Evolutionary conservation across 257 asterid species (phyloP).

Genomic region (Ocimum tenuiflorum): DNA sequence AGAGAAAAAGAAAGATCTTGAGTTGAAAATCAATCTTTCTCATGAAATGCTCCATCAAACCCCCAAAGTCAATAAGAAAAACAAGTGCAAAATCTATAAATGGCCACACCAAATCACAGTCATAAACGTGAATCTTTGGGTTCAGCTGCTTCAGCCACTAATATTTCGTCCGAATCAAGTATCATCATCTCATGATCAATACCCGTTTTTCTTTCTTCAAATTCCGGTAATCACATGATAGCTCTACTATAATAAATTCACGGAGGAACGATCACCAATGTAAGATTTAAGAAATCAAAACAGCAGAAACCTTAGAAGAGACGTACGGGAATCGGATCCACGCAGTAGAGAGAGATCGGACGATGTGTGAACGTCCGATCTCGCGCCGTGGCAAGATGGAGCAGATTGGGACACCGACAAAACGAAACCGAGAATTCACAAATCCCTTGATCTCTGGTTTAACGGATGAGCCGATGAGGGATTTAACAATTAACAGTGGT

Average conservation of each 20-base stretch:
- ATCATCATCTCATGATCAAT: conserved; percentile 9
- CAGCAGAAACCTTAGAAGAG: conserved; percentile 20
- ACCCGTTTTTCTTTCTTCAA: background rate
- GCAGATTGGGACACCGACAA: conserved; percentile 27
- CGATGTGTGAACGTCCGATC: conserved; percentile 38
- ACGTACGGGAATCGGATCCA: conserved; percentile 28
- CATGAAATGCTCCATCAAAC: background rate
- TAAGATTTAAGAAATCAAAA: background rate
- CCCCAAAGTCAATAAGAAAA: background rate
- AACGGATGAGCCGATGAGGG: conserved; percentile 14
- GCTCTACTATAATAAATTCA: background rate
- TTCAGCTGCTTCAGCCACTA: background rate
- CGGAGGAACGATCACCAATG: conserved; percentile 7
- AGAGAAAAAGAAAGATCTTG: background rate
- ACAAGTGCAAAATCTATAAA: background rate
- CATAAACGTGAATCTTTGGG: background rate
- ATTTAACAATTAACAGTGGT: conserved; percentile 12
- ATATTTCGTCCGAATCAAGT: background rate
- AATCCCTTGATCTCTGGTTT: conserved; percentile 23
- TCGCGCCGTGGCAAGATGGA: conserved; percentile 12
- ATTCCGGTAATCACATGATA: background rate
- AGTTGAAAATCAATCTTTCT: background rate
- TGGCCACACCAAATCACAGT: background rate
- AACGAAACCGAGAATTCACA: conserved; percentile 10
- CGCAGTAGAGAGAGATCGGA: conserved; percentile 35